These are phyloP conservation scores for Voacanga thouarsii DNA, from an alignment of 257 asterid genomes.

Conservation along the genomic window DNA sequence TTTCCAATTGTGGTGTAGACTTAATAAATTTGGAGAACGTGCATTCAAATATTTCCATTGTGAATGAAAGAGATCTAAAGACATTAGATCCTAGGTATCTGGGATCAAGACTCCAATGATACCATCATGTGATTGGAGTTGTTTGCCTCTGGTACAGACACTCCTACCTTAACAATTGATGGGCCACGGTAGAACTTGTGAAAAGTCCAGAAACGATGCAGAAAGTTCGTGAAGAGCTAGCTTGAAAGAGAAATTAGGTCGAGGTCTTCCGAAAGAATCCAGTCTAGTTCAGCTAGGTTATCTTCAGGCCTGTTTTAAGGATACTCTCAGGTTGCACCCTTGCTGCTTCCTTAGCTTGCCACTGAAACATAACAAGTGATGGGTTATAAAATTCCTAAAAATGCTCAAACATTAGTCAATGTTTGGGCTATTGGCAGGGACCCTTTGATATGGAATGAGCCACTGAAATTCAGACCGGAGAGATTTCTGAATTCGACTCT, in stretches of 20 bases:
- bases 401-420: slow-evolving; percentile 29
- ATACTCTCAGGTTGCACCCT: slow-evolving; percentile 48
- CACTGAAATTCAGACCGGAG: slow-evolving; percentile 33
- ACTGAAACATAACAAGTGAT: slow-evolving; percentile 31
- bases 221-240: slow-evolving; percentile 26
- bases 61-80: too few species aligned
- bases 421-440: slow-evolving; percentile 45
- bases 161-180: slow-evolving; percentile 36
- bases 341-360: slow-evolving; percentile 36
- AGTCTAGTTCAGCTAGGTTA: slow-evolving; percentile 19
- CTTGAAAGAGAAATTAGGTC: slow-evolving; percentile 18
- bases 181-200: slow-evolving; percentile 39
- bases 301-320: slow-evolving; percentile 40
- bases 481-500: slow-evolving; percentile 29
- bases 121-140: too few species aligned
- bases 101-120: too few species aligned
- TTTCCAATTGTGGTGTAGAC: too few species aligned
- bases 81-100: too few species aligned
- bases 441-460: slow-evolving; percentile 38
- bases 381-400: slow-evolving; percentile 32
- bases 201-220: slow-evolving; percentile 22
- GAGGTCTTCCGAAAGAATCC: slow-evolving; percentile 7
- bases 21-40: too few species aligned
- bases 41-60: too few species aligned
- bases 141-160: slow-evolving; percentile 30